phyloP scores from a whole-genome alignment of 2,329 filamentous ascomycete species.

The Venturia oleaginea region DNA sequence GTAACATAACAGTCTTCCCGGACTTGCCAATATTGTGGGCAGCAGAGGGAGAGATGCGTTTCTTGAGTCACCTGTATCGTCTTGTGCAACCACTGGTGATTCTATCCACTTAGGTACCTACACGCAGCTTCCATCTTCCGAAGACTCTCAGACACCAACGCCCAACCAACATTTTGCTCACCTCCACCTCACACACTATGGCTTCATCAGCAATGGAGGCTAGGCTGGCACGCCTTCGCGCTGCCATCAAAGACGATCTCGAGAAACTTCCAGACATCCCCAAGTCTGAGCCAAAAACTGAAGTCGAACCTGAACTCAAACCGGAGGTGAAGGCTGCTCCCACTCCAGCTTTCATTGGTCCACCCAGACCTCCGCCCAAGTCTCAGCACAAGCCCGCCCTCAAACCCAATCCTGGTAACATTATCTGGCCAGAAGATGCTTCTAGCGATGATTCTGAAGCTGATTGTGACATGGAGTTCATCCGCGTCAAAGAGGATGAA shows the following conservation, averaged over 20 bases:
- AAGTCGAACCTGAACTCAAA: background rate
- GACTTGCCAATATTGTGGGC: background rate
- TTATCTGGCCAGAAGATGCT: constrained; percentile 1
- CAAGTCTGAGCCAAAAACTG: background rate
- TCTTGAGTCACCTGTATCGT: background rate
- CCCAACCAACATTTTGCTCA: background rate
- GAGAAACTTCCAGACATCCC: constrained; percentile 10
- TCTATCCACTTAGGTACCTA: background rate
- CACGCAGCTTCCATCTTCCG: background rate
- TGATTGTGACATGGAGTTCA: constrained; percentile 9
- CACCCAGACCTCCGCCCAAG: background rate
- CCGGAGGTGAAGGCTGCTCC: background rate
- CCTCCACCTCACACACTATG: background rate
- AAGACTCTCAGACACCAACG: background rate
- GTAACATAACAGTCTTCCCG: background rate
- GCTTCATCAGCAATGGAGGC: constrained; percentile 5
- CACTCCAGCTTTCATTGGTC: background rate
- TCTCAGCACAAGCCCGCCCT: background rate
- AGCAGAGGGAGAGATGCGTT: background rate
- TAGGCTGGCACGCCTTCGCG: constrained; percentile 3
- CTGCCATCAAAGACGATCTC: background rate
- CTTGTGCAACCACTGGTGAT: background rate
- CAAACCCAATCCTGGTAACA: background rate
- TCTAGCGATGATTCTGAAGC: constrained; percentile 12
- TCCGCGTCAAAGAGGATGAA: constrained; percentile 5